These are phyloP conservation scores for Epichloe bromicola DNA, from an alignment of 2,329 filamentous ascomycete genomes.

Conservation along the genomic window DNA sequence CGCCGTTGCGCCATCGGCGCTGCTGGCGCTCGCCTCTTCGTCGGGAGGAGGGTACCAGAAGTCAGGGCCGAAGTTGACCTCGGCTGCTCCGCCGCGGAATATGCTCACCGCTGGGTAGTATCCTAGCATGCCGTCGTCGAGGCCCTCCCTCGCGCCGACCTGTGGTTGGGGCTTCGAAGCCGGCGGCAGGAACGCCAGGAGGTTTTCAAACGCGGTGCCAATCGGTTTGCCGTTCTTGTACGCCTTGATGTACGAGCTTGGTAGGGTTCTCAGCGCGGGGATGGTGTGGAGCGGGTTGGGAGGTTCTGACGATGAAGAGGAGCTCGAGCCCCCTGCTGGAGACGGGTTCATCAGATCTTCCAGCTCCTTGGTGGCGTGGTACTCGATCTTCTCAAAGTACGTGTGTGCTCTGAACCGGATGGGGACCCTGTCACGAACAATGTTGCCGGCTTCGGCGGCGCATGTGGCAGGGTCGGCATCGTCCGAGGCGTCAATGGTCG, in stretches of 20 bases:
- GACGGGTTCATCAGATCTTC: constrained; percentile 70
- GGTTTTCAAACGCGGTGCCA: constrained; percentile 76
- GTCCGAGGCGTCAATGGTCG: constrained; percentile 58
- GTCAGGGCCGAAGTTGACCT: constrained; percentile 86
- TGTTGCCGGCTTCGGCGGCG: constrained; percentile 54
- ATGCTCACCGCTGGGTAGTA: constrained; percentile 92
- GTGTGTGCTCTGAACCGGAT: constrained; percentile 89
- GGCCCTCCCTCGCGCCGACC: constrained; percentile 66
- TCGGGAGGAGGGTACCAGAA: constrained; percentile 78
- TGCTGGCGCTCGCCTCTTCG: constrained; percentile 33
- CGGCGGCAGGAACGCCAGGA: constrained; percentile 83
- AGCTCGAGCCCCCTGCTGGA: constrained; percentile 27
- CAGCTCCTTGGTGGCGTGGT: constrained; percentile 75
- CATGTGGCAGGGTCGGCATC: constrained; percentile 23
- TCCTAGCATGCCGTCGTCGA: constrained; percentile 89
- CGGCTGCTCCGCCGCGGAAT: constrained; percentile 79
- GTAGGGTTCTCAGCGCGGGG: constrained; percentile 71
- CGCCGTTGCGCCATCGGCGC: constrained; percentile 23
- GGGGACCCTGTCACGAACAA: constrained; percentile 88
- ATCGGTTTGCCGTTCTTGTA: constrained; percentile 86
- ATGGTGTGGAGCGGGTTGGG: constrained; percentile 61
- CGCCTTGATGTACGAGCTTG: constrained; percentile 72
- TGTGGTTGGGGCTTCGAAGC: constrained; percentile 63
- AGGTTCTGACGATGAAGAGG: constrained; percentile 36
- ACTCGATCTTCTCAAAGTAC: constrained; percentile 88